Evolutionary conservation across 2,329 filamentous ascomycete species (phyloP).

Genomic region (Fusarium palustre): DNA sequence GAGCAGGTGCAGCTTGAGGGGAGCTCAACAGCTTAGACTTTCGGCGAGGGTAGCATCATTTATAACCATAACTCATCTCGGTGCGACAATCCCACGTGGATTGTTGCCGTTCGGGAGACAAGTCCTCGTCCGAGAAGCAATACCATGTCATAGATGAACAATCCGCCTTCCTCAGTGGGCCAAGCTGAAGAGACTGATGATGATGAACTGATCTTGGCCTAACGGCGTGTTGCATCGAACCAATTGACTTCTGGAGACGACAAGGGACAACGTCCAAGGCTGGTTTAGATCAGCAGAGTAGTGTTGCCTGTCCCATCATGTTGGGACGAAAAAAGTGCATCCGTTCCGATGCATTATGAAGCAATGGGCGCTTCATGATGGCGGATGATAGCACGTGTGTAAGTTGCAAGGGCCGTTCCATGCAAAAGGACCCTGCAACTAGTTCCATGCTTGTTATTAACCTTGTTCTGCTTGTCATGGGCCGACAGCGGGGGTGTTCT

Average conservation of each 20-base stretch:
- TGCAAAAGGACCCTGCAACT: conserved; percentile 27
- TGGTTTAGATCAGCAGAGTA: conserved; percentile 37
- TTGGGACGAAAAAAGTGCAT: conserved; percentile 36
- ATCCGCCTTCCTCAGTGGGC: conserved; percentile 42
- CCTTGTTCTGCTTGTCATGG: conserved; percentile 12
- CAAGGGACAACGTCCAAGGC: conserved; percentile 29
- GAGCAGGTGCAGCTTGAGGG: conserved; percentile 35
- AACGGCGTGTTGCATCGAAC: conserved; percentile 26
- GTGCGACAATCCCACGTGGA: conserved; percentile 38
- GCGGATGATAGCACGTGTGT: conserved; percentile 43
- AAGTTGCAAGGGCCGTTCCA: conserved; percentile 26
- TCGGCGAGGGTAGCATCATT: conserved; percentile 37
- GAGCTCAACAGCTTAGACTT: conserved; percentile 14
- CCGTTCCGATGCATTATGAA: conserved; percentile 19
- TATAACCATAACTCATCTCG: conserved; percentile 32
- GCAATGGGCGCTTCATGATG: conserved; percentile 40
- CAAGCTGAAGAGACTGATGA: conserved; percentile 34
- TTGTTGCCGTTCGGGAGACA: conserved; percentile 31
- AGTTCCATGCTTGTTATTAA: conserved; percentile 26
- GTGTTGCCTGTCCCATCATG: conserved; percentile 35
- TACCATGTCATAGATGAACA: conserved; percentile 27
- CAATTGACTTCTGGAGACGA: conserved; percentile 32
- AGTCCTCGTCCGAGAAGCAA: conserved; percentile 22
- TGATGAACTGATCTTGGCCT: conserved; percentile 34
- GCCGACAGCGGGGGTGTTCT: conserved; percentile 1